A percentile compares a stretch with the other conserved stretches of the same genome.
Conservation (phyloP, 257 asterid species). For the Capsicum rhomboideum region DNA sequence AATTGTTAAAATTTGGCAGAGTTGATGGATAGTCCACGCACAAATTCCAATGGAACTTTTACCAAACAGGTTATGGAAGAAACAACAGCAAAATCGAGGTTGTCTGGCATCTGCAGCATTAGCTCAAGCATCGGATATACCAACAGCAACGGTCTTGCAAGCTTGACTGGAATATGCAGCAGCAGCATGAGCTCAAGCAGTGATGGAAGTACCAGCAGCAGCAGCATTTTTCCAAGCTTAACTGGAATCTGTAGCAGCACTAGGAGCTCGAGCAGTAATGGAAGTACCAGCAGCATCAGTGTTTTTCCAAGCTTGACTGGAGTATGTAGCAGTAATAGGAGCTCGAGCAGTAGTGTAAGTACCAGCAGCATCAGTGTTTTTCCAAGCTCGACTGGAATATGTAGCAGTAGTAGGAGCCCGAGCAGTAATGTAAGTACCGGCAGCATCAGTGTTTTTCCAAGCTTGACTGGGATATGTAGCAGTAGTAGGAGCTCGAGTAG, state of each 20-base stretch:
- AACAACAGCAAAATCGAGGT: conserved; percentile 17
- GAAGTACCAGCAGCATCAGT: conserved; percentile 4
- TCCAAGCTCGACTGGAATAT: conserved; percentile 46
- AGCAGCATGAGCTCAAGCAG: conserved; percentile 36
- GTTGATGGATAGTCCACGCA: conserved; percentile 28
- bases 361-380: conserved; percentile 22
- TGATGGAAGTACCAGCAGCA: conserved; percentile 6
- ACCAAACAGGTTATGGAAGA: conserved; percentile 35
- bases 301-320: conserved; percentile 39
- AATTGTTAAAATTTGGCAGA: conserved; percentile 15
- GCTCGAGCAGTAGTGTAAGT: conserved; percentile 23
- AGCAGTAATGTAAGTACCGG: conserved; percentile 10
- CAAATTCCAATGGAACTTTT: conserved; percentile 16
- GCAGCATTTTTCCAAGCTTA: conserved; percentile 40
- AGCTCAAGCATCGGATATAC: conserved; percentile 12
- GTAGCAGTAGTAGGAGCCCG: conserved; percentile 32
- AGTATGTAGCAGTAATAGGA: conserved; percentile 30
- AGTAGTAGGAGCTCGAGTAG: conserved; percentile 35
- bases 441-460: conserved; percentile 39
- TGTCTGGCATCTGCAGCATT: conserved; percentile 35
- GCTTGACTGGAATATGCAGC: conserved; percentile 48
- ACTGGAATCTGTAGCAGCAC: conserved; percentile 32
- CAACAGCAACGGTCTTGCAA: conserved; percentile 45
- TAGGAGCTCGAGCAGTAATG: conserved; percentile 30
- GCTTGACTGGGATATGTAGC: conserved; percentile 29